phyloP scores from a whole-genome alignment of 495 filamentous ascomycete species.

The Pyronema domesticum region DNA sequence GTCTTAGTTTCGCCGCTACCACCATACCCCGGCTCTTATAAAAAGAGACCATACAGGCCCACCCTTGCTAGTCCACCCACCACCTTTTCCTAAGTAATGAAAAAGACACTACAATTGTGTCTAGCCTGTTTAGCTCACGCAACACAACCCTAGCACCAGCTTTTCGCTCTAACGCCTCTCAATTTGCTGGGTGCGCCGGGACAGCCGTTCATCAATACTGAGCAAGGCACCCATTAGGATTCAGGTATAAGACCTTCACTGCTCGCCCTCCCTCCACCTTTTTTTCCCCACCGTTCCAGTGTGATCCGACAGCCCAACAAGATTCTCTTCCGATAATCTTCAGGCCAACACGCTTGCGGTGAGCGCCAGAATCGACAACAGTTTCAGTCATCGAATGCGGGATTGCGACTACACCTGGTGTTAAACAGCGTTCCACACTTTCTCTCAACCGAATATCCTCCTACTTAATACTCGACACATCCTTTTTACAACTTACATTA shows the following conservation, averaged over 20 bases:
- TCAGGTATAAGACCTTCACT: conserved; percentile 17
- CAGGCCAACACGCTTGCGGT: conserved; percentile 22
- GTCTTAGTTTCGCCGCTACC: no score
- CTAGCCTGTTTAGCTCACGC: no score
- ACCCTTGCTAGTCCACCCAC: no score
- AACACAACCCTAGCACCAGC: not conserved
- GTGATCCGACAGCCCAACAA: conserved; percentile 23
- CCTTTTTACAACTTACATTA: not conserved
- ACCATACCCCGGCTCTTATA: no score
- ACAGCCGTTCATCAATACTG: no score
- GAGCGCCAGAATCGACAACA: conserved; percentile 9
- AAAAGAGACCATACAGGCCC: no score
- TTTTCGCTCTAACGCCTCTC: not conserved
- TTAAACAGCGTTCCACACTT: not conserved
- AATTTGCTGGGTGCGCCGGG: not conserved
- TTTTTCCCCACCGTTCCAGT: conserved; percentile 21
- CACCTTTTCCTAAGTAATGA: no score
- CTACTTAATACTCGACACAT: not conserved
- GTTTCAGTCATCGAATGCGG: conserved; percentile 1
- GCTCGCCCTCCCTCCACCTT: conserved; percentile 11
- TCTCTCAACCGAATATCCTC: not conserved
- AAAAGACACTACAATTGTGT: no score
- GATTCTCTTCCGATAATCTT: conserved; percentile 19
- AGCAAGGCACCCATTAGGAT: no score
- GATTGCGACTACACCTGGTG: conserved; percentile 2